phyloP scores from a whole-genome alignment of 2,329 filamentous ascomycete species.

The Cladobotryum mycophilum region DNA sequence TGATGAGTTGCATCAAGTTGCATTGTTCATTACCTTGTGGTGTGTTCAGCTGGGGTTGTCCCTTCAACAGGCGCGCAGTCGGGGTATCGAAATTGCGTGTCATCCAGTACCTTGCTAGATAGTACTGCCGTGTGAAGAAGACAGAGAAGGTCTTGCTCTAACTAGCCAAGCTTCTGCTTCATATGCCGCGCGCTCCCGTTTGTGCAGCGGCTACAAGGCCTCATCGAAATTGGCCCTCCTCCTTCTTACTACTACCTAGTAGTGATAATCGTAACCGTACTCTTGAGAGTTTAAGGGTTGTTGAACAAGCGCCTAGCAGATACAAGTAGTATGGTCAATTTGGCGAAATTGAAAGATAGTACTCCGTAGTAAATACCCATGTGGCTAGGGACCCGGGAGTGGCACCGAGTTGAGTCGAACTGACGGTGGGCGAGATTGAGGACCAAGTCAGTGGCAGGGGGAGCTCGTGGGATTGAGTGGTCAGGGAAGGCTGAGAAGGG shows the following conservation, averaged over 20 bases:
- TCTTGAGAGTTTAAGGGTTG: too few relatives aligned
- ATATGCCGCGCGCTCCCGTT: slow-evolving; percentile 4
- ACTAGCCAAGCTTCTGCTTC: background rate
- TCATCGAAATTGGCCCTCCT: background rate
- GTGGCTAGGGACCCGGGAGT: background rate
- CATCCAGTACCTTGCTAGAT: background rate
- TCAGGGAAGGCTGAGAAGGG: too few relatives aligned
- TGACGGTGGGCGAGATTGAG: background rate
- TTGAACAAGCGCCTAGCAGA: too few relatives aligned
- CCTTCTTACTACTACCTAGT: too few relatives aligned
- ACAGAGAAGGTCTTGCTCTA: background rate
- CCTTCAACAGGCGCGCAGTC: slow-evolving; percentile 8
- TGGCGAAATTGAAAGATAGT: too few relatives aligned
- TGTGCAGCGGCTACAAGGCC: background rate
- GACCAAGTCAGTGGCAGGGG: too few relatives aligned
- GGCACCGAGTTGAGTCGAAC: background rate
- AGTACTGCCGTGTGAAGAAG: background rate
- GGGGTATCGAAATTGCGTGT: background rate
- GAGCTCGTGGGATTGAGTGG: background rate
- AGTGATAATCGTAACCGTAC: too few relatives aligned
- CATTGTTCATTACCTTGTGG: too few relatives aligned
- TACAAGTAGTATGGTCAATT: too few relatives aligned
- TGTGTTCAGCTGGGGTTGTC: background rate
- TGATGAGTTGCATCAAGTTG: background rate
- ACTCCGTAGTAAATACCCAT: too few relatives aligned